These are phyloP conservation scores for Penicillium sp. DNA, from an alignment of 2,329 filamentous ascomycete genomes.

Conservation along the genomic window DNA sequence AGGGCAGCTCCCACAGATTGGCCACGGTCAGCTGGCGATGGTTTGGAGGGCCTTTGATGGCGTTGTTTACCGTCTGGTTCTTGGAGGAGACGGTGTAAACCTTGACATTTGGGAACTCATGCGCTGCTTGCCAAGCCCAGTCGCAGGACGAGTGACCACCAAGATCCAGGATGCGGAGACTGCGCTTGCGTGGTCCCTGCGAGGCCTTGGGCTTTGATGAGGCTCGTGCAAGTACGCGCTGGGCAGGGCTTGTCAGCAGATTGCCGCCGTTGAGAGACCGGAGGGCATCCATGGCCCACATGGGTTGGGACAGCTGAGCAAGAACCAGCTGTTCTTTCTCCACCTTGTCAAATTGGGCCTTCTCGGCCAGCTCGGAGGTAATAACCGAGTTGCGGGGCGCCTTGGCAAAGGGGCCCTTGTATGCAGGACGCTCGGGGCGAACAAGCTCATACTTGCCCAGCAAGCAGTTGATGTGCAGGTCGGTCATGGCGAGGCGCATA, in stretches of 20 bases:
- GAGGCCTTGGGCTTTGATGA: slow-evolving; percentile 21
- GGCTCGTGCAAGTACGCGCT: slow-evolving; percentile 27
- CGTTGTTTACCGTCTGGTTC: slow-evolving; percentile 67
- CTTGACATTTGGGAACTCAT: slow-evolving; percentile 79
- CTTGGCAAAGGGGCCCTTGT: slow-evolving; percentile 67
- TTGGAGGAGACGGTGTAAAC: slow-evolving; percentile 85
- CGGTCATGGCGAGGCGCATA: slow-evolving; percentile 69
- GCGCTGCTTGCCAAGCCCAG: slow-evolving; percentile 93
- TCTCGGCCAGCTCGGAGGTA: slow-evolving; percentile 56
- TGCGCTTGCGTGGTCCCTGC: slow-evolving; percentile 29
- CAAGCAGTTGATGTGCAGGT: slow-evolving; percentile 74
- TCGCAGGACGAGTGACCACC: slow-evolving; percentile 81
- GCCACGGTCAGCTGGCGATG: slow-evolving; percentile 79
- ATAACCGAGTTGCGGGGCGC: slow-evolving; percentile 67
- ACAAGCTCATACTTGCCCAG: slow-evolving; percentile 80
- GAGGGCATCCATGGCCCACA: slow-evolving; percentile 63
- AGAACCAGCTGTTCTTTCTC: slow-evolving; percentile 82
- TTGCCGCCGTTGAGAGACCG: slow-evolving; percentile 60
- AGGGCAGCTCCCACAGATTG: slow-evolving; percentile 76
- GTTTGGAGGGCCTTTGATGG: slow-evolving; percentile 79
- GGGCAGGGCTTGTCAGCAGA: slow-evolving; percentile 55
- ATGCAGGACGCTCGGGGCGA: slow-evolving; percentile 66
- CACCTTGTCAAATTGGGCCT: slow-evolving; percentile 36
- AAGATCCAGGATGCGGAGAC: slow-evolving; percentile 75
- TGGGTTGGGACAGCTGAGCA: slow-evolving; percentile 60